Evolutionary conservation across 2,329 filamentous ascomycete genomes (phyloP).

Genomic region (Beauveria sp.): DNA sequence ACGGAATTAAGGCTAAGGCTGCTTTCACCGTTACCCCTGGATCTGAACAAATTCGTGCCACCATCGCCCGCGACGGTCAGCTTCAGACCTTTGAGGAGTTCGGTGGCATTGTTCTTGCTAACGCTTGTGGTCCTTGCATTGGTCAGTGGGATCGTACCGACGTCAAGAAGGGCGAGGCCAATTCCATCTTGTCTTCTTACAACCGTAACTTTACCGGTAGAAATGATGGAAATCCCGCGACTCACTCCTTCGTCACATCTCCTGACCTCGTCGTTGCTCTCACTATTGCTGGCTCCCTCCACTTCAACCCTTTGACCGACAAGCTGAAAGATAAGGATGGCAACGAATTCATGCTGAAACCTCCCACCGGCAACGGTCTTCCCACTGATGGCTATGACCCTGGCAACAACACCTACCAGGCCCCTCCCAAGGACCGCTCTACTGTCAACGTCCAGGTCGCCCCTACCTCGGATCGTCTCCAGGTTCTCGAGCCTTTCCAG

Average conservation of each 20-base stretch:
- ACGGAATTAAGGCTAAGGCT: slow-evolving; percentile 89
- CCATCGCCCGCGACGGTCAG: slow-evolving; percentile 84
- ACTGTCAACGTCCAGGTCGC: slow-evolving; percentile 73
- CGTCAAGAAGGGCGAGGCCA: slow-evolving; percentile 89
- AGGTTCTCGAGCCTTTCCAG: slow-evolving; percentile 79
- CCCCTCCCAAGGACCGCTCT: slow-evolving; percentile 72
- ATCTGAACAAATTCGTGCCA: slow-evolving; percentile 93
- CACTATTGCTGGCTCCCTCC: slow-evolving; percentile 72
- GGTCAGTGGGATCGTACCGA: slow-evolving; percentile 93
- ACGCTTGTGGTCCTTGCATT: slow-evolving; percentile 89
- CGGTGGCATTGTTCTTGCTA: slow-evolving; percentile 87
- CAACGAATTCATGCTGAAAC: slow-evolving; percentile 85
- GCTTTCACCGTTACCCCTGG: slow-evolving; percentile 93
- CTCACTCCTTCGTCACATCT: slow-evolving; percentile 87
- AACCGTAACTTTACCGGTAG: slow-evolving; percentile 99
- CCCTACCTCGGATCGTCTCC: slow-evolving; percentile 86
- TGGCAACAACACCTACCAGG: slow-evolving; percentile 91
- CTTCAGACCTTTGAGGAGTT: slow-evolving; percentile 94
- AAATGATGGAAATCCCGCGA: slow-evolving; percentile 92
- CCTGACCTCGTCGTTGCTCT: slow-evolving; percentile 85
- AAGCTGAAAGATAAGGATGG: slow-evolving; percentile 90
- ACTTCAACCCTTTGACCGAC: slow-evolving; percentile 94
- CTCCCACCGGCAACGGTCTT: slow-evolving; percentile 74
- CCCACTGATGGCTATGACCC: slow-evolving; percentile 80
- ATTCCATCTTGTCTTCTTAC: slow-evolving; percentile 98